Evolutionary conservation across 306 rosid species (phyloP).

Genomic region (Lathyrus aphaca): DNA sequence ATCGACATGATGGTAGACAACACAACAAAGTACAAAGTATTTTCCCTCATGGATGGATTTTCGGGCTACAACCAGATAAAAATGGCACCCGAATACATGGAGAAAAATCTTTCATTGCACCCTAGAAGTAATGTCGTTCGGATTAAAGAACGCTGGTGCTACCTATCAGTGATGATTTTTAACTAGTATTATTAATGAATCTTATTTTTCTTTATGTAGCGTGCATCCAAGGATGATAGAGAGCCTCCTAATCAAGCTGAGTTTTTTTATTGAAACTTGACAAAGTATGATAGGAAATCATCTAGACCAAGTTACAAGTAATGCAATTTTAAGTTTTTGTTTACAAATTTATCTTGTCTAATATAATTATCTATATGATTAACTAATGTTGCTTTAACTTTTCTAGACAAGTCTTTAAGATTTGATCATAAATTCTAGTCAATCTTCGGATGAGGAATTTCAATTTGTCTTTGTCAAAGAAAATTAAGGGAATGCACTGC

Average conservation of each 20-base stretch:
- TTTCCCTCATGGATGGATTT: too few species aligned
- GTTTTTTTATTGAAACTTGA: constrained; percentile 1
- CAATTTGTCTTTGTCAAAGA: neutral
- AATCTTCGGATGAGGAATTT: constrained; percentile 7
- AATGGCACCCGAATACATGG: too few species aligned
- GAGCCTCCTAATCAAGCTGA: constrained; percentile 13
- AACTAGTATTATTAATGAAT: neutral
- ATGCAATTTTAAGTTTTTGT: neutral
- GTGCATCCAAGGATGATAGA: neutral
- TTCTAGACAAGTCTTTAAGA: constrained; percentile 13
- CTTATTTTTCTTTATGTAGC: neutral
- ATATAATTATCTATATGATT: neutral
- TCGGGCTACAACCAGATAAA: too few species aligned
- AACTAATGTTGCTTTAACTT: neutral
- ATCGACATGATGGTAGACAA: too few species aligned
- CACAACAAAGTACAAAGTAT: too few species aligned
- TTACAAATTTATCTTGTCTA: neutral
- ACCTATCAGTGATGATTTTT: too few species aligned
- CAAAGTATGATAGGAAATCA: constrained; percentile 7
- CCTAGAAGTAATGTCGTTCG: too few species aligned
- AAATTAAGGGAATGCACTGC: neutral
- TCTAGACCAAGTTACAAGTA: neutral
- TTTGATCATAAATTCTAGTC: neutral
- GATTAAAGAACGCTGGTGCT: too few species aligned
- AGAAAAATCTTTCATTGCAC: too few species aligned